Base-by-base conservation (phyloP, 2,329 filamentous ascomycete species). In the Acrocalymma vagum region DNA sequence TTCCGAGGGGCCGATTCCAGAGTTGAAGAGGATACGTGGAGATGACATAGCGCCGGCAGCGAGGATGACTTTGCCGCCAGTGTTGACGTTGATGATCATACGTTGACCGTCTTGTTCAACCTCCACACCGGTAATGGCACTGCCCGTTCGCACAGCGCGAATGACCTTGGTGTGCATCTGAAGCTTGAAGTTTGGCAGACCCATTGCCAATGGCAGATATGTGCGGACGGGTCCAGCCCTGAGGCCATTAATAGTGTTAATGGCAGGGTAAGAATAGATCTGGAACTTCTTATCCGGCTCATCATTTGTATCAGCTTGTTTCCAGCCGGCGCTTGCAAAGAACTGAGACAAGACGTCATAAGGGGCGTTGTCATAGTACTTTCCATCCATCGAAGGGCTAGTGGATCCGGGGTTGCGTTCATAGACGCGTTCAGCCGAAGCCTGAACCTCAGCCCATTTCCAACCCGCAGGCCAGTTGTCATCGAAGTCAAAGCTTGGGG, bases 1-100 rank as follows among this genome's bases (percentile, higher is more conserved):
- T 11, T 58, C 51, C 13, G 44, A 23, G 8, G 57, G 59, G 9
- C 59, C 59, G 44, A 62, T 62, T 17, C 49, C 59, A 22, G 49
- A 55, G 36, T 53, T 54, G 48, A 60, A 59, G 11, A 62, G 50
- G 16, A 62, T 51, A 3, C 53, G 48, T 14, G 57, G 53, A 20
- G 51, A 51, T 9, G 55, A 55, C 41, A 62, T 50, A 9, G 53
- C 47, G 22, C 58, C 58, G 28, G 53, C 51, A 8, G 58, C 51
- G 13, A 61, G 55, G n/a, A 59, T 53, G 18, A 61, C 53, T 38
- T 58, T 57, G 18, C 57, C 58, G 18, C 42, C 29, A 9, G 33
- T 35, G 9, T 47, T 55, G 13, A 59, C 29, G 16, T 50, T 57
- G 44, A 53, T 48, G 24, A 58, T 51, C 13, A 31, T 40, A 14